phyloP scores from a whole-genome alignment of 1,139 yeast genomes.

The Suhomyces ambrosiae region DNA sequence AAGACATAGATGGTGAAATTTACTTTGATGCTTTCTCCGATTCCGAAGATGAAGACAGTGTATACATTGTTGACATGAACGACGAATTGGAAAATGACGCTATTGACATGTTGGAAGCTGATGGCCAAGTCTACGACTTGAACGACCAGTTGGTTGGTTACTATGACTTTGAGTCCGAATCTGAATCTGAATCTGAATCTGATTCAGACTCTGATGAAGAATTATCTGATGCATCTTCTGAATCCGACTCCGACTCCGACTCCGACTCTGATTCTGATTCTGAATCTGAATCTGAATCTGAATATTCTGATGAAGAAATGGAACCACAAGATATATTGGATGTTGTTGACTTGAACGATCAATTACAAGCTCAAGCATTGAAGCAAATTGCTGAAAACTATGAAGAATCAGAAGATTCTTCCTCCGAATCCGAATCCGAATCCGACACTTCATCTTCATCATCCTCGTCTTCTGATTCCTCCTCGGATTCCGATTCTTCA shows the following conservation, averaged over 20 bases:
- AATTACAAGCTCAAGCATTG: slow-evolving; percentile 38
- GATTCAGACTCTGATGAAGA: slow-evolving; percentile 9
- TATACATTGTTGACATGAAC: slow-evolving; percentile 35
- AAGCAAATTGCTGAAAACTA: slow-evolving; percentile 17
- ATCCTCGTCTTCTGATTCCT: slow-evolving; percentile 15
- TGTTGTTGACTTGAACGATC: slow-evolving; percentile 38
- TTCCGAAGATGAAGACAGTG: slow-evolving; percentile 16
- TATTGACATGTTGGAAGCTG: slow-evolving; percentile 37
- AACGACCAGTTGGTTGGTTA: slow-evolving; percentile 44
- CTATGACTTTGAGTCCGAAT: slow-evolving; percentile 31
- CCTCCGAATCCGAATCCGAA: slow-evolving; percentile 20
- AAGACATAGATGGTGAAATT: slow-evolving; percentile 14
- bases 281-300: slow-evolving; percentile 15
- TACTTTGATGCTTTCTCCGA: slow-evolving; percentile 15
- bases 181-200: slow-evolving; percentile 11
- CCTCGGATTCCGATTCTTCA: slow-evolving; percentile 11
- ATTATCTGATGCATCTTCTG: slow-evolving; percentile 19
- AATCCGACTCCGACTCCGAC: slow-evolving; percentile 18
- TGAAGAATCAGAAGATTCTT: too few species aligned
- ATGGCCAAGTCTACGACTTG: slow-evolving; percentile 40
- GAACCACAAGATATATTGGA: slow-evolving; percentile 39
- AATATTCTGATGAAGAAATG: slow-evolving; percentile 19
- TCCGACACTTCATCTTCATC: slow-evolving; percentile 19
- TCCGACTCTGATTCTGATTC: slow-evolving; percentile 20
- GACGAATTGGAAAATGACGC: slow-evolving; percentile 42